These are phyloP conservation scores for Fusarium verticillioides DNA, from an alignment of 2,329 filamentous ascomycete species.

Conservation along the genomic window DNA sequence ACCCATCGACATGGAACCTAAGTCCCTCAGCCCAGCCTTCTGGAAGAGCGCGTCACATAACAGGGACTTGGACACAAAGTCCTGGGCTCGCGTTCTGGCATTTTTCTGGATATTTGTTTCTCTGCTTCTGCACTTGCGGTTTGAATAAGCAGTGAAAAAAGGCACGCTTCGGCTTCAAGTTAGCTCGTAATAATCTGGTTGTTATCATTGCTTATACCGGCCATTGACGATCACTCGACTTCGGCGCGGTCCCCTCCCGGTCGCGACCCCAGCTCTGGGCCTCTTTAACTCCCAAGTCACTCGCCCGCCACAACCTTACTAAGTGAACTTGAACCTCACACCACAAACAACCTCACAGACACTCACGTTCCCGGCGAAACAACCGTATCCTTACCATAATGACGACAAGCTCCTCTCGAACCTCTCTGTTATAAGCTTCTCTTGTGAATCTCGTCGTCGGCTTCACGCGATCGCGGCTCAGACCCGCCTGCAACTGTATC, in stretches of 20 bases:
- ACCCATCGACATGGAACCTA: background rate
- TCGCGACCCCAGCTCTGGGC: slow-evolving; percentile 32
- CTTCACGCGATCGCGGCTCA: slow-evolving; percentile 33
- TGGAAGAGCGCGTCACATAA: slow-evolving; percentile 33
- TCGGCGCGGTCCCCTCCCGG: slow-evolving; percentile 25
- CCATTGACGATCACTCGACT: background rate
- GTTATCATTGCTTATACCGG: background rate
- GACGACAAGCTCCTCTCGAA: slow-evolving; percentile 20
- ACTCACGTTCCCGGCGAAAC: background rate
- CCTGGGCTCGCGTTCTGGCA: slow-evolving; percentile 15
- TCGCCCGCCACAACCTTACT: slow-evolving; percentile 30
- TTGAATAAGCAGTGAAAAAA: background rate
- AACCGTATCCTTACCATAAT: slow-evolving; percentile 26
- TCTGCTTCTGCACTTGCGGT: background rate
- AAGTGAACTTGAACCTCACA: slow-evolving; percentile 33
- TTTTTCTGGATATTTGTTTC: background rate
- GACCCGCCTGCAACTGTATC: slow-evolving; percentile 27
- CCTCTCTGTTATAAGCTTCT: slow-evolving; percentile 14
- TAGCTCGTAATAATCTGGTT: background rate
- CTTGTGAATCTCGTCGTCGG: slow-evolving; percentile 21
- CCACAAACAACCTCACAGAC: slow-evolving; percentile 13
- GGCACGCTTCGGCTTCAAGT: background rate
- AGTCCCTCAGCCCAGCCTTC: slow-evolving; percentile 16
- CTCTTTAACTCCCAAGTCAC: slow-evolving; percentile 27
- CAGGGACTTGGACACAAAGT: slow-evolving; percentile 6